Base-by-base conservation (phyloP, 164 flowering plant species). In the Echeveria elegans region DNA sequence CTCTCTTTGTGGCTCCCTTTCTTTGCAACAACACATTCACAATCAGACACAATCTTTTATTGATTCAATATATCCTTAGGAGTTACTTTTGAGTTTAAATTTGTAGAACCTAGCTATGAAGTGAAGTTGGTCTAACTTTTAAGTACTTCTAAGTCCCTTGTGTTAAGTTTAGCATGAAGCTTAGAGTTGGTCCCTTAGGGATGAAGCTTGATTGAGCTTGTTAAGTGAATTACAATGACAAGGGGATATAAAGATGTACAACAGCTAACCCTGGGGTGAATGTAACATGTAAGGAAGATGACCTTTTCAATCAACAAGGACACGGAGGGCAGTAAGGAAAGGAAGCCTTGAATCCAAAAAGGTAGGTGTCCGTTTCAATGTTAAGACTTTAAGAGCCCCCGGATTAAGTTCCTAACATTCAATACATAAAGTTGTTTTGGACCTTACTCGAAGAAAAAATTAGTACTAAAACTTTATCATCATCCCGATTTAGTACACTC, bases 381-480 rank as follows among this genome's bases (percentile, higher is more conserved):
- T 1, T 7, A 40, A 11, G 45, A 6, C 45, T 78, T 28, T 43
- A 87, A 37, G 24, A 0, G 56, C 26, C 60, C 60, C 30, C 11
- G 11, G 5, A 21, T 50, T 5, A 26, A 23, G 60, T 53, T 53
- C 31, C 18, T 26, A 26, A 26, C 31, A 9, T 53, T 53, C 11
- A 53, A 26, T 53, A 26, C 60, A 26, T 53, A 53, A 53, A 53
- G 60, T 53, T 53, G 60, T 26, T 53, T 53, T 53, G 31, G 31
- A 28, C 31, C 60, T 28, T 50, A 50, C 56, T 50, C 9, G 60
- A 24, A 53, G 31, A 26, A 53, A 48, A 43, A 48, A 48, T 18
- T 5, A 48, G 53, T 48, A 48, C 2, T 18, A 18, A 18, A 48
- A 48, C 23, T 48, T 21, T 23, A 10, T 48, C 53, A 48, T 48